Base-by-base conservation (phyloP, 2,329 filamentous ascomycete genomes). In the Arthrobotrys musiformis region DNA sequence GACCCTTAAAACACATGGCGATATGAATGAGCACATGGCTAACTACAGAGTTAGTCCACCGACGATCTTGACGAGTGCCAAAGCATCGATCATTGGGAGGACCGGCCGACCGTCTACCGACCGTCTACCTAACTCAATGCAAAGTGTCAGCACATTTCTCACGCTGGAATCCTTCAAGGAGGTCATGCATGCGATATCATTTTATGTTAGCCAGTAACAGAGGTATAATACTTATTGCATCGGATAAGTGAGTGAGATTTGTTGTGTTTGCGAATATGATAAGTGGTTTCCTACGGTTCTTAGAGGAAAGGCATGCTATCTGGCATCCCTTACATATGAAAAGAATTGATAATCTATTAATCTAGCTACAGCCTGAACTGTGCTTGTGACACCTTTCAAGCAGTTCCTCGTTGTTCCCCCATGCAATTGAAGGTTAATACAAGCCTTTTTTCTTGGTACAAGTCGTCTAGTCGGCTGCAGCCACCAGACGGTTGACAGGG, bases 381-480 rank as follows among this genome's bases (percentile, higher is more conserved):
- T 26, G 35, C 7, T 26, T 40, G 54, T 58, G 54, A 24, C 33
- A 58, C 54, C 54, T 40, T 17, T 26, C 33, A 58, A 48, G 22
- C 33, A 40, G 11, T 58, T 58, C n/a, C 28, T 58, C 54, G 33
- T 58, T 58, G 54, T 33, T 58, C 15, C n/a, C 22, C 54, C 44
- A 24, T 40, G 54, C 19, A 54, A n/a, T 24, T 72, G 58, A 73
- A 76, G 35, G 72, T 76, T 64, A 70, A 76, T 76, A 76, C 68
- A 76, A 76, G 72, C 72, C 62, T 76, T 75, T 50, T 75, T 58
- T 70, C 48, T 48, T 63, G 46, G 58, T 33, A 24, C 48, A 48
- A 46, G 48, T 72, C 68, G 68, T 61, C 58, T 63, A 46, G 60
- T 72, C 68, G 68, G 68, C 68, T 63, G 68, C 68, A 72, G 68